Conservation (phyloP, 495 filamentous ascomycete genomes). For the Neurospora sp. region DNA sequence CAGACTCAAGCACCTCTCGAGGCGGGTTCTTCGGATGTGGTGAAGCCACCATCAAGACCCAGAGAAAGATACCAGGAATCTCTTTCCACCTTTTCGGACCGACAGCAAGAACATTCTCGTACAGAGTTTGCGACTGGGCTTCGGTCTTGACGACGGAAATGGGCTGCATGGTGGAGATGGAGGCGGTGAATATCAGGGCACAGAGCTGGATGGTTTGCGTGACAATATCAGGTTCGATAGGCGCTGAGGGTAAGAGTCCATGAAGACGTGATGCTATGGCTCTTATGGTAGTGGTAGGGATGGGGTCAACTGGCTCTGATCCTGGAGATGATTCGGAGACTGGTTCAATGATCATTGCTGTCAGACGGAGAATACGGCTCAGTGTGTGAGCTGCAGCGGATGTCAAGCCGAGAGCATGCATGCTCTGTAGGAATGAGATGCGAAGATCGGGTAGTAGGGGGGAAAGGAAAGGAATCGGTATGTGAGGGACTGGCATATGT, state of each 20-base stretch:
- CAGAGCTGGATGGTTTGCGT: slow-evolving; percentile 4
- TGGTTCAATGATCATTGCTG: slow-evolving; percentile 8
- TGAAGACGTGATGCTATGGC: background rate
- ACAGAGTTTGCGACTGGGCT: background rate
- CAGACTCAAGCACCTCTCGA: background rate
- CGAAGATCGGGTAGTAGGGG: background rate
- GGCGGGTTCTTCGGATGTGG: background rate
- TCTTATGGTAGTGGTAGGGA: background rate
- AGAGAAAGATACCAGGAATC: slow-evolving; percentile 18
- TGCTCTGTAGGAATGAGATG: background rate
- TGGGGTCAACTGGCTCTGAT: background rate
- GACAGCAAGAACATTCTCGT: slow-evolving; percentile 1
- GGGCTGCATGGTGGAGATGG: background rate
- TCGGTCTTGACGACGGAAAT: slow-evolving; percentile 1
- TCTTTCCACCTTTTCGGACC: slow-evolving; percentile 6
- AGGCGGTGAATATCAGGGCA: background rate
- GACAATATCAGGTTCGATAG: background rate
- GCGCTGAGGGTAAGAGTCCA: background rate
- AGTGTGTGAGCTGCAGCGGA: slow-evolving; percentile 4
- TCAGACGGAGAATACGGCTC: slow-evolving; percentile 10
- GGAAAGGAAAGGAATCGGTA: background rate
- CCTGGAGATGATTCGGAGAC: background rate
- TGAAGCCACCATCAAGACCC: slow-evolving; percentile 13
- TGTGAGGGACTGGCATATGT: background rate
- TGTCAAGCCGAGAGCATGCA: background rate